A percentile compares a stretch with the other conserved stretches of the same genome.
Conservation (phyloP, 2,329 filamentous ascomycete species). For the Endothia cerciana region DNA sequence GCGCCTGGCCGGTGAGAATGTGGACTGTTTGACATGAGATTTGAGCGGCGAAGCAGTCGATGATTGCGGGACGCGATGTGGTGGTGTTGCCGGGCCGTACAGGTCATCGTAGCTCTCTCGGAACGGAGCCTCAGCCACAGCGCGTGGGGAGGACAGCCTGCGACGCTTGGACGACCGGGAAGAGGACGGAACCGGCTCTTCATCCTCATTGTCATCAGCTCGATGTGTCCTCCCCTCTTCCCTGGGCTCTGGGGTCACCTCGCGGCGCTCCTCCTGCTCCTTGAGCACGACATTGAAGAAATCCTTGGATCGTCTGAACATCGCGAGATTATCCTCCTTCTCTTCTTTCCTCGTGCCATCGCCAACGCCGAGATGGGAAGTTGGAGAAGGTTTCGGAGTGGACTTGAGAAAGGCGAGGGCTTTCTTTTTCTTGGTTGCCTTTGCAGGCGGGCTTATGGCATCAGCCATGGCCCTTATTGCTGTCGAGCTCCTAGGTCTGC, state of each 20-base stretch:
- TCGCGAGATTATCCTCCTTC: slow-evolving; percentile 43
- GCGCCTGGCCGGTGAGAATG: not conserved
- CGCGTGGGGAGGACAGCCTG: slow-evolving; percentile 20
- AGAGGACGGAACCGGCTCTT: slow-evolving; percentile 13
- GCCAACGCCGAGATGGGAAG: not conserved
- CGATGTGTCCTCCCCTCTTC: slow-evolving; percentile 10
- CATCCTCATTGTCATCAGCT: slow-evolving; percentile 26
- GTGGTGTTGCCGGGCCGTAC: slow-evolving; percentile 27
- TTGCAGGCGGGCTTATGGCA: slow-evolving; percentile 14
- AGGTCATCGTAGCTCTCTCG: slow-evolving; percentile 21
- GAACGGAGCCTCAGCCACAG: not conserved
- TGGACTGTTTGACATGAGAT: not conserved
- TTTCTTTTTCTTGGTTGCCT: slow-evolving; percentile 32
- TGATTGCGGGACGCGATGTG: slow-evolving; percentile 11
- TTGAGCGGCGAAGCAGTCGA: not conserved
- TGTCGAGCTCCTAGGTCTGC: not conserved
- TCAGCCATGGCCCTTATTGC: slow-evolving; percentile 14
- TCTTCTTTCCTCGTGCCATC: slow-evolving; percentile 28
- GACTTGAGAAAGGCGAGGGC: slow-evolving; percentile 34
- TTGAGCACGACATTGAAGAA: slow-evolving; percentile 47
- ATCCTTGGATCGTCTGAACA: slow-evolving; percentile 56
- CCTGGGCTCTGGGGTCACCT: slow-evolving; percentile 20
- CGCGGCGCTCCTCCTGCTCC: slow-evolving; percentile 31
- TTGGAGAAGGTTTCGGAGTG: slow-evolving; percentile 5
- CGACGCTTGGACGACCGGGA: slow-evolving; percentile 24